Evolutionary conservation across 441 rosid genomes (phyloP), one percentile per base, ranked within the genome.

Genomic region (Biscutella laevigata): DNA sequence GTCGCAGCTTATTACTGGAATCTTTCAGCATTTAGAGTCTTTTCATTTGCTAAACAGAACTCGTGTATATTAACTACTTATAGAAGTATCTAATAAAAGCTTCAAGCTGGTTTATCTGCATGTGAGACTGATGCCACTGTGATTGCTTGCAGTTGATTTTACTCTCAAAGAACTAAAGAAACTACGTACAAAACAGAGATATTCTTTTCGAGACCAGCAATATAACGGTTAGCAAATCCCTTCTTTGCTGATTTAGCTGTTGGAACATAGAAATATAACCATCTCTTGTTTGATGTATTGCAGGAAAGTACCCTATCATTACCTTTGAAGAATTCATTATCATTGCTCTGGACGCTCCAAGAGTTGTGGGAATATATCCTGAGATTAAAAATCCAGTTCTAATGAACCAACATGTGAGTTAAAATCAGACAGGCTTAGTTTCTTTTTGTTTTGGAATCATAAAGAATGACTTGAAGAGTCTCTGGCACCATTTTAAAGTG

Each of bases 341-440:
- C 66, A 86, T 94, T 59, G 99, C 94, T 21, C 62, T 71, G 53
- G 86, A 89, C 63, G 99, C 97, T n/a, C 71, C 83, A 15, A 77
- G 99, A 77, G 78, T 84, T 62, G 95, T 92, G 3, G 99, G 99
- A 45, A 89, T 92, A 64, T 92, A 92, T 74, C 96, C 99, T 2
- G 99, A 92, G 84, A 86, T 86, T 12, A 92, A 92, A 61, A 81
- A 81, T 64, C 97, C 99, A 21, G 81, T 86, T 20, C 58, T 88
- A 20, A 81, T 86, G 68, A 92, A 86, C 72, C 80, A 86, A 66
- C 84, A 56, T 66, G 99, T 88, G 61, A 81, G 92, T 61, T 13
- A 38, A 30, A 26, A 14, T 49, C 50, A 46, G 12, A 17, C 59
- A 1, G 20, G 3, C 20, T 17, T 1, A 17, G 36, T 25, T 34